Evolutionary conservation across 768 basidiomycete species (phyloP).

Genomic region (Tylopilus sp.): DNA sequence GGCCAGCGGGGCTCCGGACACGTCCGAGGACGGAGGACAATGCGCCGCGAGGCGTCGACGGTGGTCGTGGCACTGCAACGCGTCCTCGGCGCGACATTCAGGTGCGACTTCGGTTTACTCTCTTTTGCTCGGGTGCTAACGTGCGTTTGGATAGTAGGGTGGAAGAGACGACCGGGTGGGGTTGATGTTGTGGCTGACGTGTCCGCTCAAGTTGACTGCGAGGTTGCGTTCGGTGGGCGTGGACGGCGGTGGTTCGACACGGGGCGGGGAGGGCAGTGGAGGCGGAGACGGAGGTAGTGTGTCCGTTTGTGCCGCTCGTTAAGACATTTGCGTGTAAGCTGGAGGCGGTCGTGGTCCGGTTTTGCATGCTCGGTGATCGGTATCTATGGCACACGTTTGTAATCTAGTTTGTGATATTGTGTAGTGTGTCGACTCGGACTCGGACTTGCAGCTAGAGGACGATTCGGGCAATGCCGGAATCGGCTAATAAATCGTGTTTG

Average conservation of each 20-base stretch:
- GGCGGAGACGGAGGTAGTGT: not conserved
- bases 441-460: too few relatives aligned
- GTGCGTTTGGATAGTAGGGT: conserved; percentile 3
- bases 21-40: not conserved
- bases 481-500: too few relatives aligned
- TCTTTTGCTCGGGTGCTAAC: not conserved
- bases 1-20: not conserved
- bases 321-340: conserved; percentile 52
- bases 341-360: conserved; percentile 49
- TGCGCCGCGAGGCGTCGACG: conserved; percentile 18
- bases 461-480: too few relatives aligned
- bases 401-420: too few relatives aligned
- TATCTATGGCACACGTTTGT: too few relatives aligned
- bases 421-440: too few relatives aligned
- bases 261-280: not conserved
- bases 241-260: not conserved
- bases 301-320: conserved; percentile 21
- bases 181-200: conserved; percentile 23
- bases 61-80: conserved; percentile 14
- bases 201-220: conserved; percentile 21
- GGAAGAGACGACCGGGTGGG: conserved; percentile 21
- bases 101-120: conserved; percentile 8
- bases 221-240: conserved; percentile 9
- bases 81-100: conserved; percentile 12
- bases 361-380: conserved; percentile 47